Base-by-base conservation (phyloP, 768 basidiomycete genomes). In the Lactarius tabidus region DNA sequence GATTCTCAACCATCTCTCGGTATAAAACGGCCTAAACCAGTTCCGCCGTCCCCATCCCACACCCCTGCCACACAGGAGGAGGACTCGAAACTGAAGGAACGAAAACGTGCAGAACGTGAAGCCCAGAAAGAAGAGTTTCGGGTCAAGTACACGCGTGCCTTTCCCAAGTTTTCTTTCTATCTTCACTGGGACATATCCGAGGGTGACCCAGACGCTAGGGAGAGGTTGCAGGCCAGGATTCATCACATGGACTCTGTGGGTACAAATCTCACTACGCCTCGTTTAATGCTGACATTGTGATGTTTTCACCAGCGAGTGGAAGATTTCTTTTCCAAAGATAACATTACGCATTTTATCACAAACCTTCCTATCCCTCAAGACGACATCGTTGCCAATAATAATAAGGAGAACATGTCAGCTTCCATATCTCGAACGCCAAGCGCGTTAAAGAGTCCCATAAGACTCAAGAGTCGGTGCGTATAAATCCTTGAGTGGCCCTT, bases 331-430 rank as follows among this genome's bases (percentile, higher is more conserved):
- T 92, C 90, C 35, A 86, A 82, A 56, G 82, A 85, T 56, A 85
- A 61, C 33, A 58, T 96, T 29, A 95, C 94, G 0, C 96, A 98
- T 77, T 81, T 98, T 67, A 87, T 96, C 72, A 91, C 90, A 60
- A 83, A 89, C 71, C 79, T 80, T 61, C 73, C 78, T 38, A 67
- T 76, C 8, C 71, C 48, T 61, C 74, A 57, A 65, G 76, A 64
- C 31, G 76, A 79, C 23, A 76, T 75, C 65, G 64, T 72, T 36
- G 28, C 65, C 61, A 67, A 63, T 66, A 63, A 77, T 6, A 84
- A 89, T 74, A 91, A 91, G 74, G 90, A 91, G 74, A 91, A 92
- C 71, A 72, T 57, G 73, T 1, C 75, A 74, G 63, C 59, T 67
- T 3, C 66, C 69, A 70, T 74, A 71, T 55, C 71, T 70, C 8